Base-by-base conservation (phyloP, 176 grass and related monocot genomes). In the Aegilops tauschii region DNA sequence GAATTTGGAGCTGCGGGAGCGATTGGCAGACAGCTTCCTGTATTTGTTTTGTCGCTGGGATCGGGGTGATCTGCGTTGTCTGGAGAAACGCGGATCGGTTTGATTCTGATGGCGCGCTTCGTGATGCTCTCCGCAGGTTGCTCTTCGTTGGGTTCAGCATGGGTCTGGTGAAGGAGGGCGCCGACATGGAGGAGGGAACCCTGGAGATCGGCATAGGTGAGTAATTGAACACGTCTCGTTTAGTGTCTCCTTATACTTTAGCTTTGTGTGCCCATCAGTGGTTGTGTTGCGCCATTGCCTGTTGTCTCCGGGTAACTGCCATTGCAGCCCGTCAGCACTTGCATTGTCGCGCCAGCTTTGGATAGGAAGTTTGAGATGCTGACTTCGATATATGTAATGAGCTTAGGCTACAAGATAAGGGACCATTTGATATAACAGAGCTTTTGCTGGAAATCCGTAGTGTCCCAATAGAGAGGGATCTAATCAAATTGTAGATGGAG, bases 181-280 rank as follows among this genome's bases (percentile, higher is more conserved):
- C 5, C 30, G 90, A 95, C 69, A 81, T 95, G 93, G 93, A 95
- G 90, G 93, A 92, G 75, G 93, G 90, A 61, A 89, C 85, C 69
- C 44, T 95, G 62, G 90, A 95, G 90, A 95, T 95, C 80, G 91
- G 94, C 88, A 93, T 95, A 73, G 94, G 94, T 95, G 87, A 85
- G 86, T 83, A 8, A 1, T 67, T 5, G 61, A 17, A 54, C 68
- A 20, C 23, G 69, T 35, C 66, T 80, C 30, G 10, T 49, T 2
- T 7, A 35, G 9, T 61, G 59, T 66, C 42, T 52, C 31, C 69
- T 16, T 1, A 65, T 71, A 37, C 23, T 37, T 9, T 63, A 61
- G 45, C 39, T 64, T 87, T 78, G 44, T 70, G 56, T 12, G 18
- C 56, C 84, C 59, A 31, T 14, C 21, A 21, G 37, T 86, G 6